Evolutionary conservation across 495 filamentous ascomycete genomes (phyloP).

Genomic region (Astrothelium subdiscretum): DNA sequence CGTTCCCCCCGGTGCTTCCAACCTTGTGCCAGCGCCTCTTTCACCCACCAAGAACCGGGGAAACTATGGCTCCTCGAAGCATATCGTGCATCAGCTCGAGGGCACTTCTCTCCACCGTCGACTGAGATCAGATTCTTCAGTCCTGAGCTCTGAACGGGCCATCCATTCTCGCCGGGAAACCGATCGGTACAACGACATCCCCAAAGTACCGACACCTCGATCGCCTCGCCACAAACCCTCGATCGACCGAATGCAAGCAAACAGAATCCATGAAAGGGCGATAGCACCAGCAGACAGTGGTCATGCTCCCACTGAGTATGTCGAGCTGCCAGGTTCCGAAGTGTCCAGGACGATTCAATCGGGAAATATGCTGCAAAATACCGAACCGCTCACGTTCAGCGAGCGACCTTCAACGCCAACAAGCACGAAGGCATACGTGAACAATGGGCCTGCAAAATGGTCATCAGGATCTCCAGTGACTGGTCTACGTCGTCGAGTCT

Average conservation of each 20-base stretch:
- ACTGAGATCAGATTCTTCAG: background rate
- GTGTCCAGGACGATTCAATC: background rate
- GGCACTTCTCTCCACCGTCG: background rate
- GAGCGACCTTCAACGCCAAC: background rate
- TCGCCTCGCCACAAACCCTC: background rate
- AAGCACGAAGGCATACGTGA: background rate
- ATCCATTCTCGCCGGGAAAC: background rate
- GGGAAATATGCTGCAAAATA: background rate
- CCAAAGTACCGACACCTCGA: background rate
- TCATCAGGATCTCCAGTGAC: background rate
- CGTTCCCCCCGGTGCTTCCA: background rate
- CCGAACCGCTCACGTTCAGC: background rate
- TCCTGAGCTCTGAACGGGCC: background rate
- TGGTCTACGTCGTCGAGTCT: background rate
- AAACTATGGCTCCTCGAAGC: background rate
- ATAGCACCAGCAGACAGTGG: background rate
- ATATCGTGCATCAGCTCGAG: background rate
- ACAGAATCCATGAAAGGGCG: background rate
- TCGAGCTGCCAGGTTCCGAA: background rate
- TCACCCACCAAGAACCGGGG: background rate
- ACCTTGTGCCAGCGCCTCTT: background rate
- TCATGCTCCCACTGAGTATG: background rate
- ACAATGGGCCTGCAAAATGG: background rate
- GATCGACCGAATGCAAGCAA: background rate
- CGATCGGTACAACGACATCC: background rate